Conservation (phyloP, 306 rosid species). For the Dalbergia cochinchinensis region DNA sequence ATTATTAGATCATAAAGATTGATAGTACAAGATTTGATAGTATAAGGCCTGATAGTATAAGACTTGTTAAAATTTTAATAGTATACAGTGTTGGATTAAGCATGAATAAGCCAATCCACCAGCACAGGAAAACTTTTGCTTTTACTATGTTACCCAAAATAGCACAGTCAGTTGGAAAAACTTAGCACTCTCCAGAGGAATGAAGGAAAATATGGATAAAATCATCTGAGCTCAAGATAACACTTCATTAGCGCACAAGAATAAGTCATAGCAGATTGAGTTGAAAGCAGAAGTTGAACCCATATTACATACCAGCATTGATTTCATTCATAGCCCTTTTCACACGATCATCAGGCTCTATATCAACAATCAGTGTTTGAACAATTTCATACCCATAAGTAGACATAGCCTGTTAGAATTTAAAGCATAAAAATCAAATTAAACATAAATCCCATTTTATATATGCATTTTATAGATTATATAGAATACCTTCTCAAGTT, state of each 20-base stretch:
- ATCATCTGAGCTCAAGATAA: background rate
- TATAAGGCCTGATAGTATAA: too few relatives aligned
- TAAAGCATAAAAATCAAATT: constrained; percentile 16
- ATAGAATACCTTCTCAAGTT: constrained; percentile 67
- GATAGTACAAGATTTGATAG: too few relatives aligned
- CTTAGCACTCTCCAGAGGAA: background rate
- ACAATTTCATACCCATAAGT: constrained; percentile 82
- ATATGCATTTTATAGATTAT: background rate
- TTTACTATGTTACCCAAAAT: background rate
- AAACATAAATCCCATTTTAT: background rate
- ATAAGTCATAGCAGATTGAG: background rate
- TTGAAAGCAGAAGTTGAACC: background rate
- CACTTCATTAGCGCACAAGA: background rate
- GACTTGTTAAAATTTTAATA: too few relatives aligned
- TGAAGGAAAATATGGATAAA: background rate
- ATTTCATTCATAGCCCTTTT: constrained; percentile 87
- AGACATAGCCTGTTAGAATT: constrained; percentile 71
- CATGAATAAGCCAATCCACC: too few relatives aligned
- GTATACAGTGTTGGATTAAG: too few relatives aligned
- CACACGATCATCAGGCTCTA: constrained; percentile 76
- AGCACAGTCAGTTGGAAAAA: background rate
- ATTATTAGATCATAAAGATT: too few relatives aligned
- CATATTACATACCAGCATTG: constrained; percentile 67
- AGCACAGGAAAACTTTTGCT: too few relatives aligned
- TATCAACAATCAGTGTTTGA: constrained; percentile 80